Base-by-base conservation (phyloP, 257 asterid species). In the Solanum raphanifolium region DNA sequence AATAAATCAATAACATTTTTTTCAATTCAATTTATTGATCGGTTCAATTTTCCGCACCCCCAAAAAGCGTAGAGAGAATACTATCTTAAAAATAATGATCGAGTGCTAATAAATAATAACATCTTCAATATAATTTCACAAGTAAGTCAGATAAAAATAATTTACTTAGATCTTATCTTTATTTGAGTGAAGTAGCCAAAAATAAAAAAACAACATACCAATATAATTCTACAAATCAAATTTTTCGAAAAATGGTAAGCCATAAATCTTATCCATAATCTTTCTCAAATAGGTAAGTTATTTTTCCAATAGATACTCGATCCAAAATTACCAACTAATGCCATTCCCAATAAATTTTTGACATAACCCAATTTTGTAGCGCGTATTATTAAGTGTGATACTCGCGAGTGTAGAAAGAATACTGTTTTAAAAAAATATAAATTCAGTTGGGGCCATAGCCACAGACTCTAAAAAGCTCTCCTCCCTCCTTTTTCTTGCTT, bases 401-500 rank as follows among this genome's bases (percentile, higher is more conserved):
- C 6, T 78, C 62, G 16, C 84, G n/a, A 13, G 13, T 12, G n/a
- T 78, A 78, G 32, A 78, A 5, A n/a, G 8, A 38, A 13, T 13
- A 75, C 6, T 11, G 2, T 0, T 75, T 21, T 0, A 4, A 38
- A 76, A 38, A n/a, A 1, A 21, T 36, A 46, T 89, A 31, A 87
- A 84, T 23, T 86, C 90, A 43, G 76, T 86, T 23, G 18, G 86
- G 90, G 1, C 36, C 73, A 12, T 2, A 35, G 0, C 31, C 23
- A 23, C 34, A 23, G 41, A 92, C 93, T 91, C 93, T 23, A 8
- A 13, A 38, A 41, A 62, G 35, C 58, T 78, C 4, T 7, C 84
- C 36, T 78, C 84, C 93, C 94, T 92, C 94, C 91, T 83, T 89
- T 93, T 89, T 88, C 91, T 88, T 41, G 90, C 96, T 93, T 92